Evolutionary conservation across 75 land plant genomes (phyloP).

Genomic region (Cunninghamia lanceolata): DNA sequence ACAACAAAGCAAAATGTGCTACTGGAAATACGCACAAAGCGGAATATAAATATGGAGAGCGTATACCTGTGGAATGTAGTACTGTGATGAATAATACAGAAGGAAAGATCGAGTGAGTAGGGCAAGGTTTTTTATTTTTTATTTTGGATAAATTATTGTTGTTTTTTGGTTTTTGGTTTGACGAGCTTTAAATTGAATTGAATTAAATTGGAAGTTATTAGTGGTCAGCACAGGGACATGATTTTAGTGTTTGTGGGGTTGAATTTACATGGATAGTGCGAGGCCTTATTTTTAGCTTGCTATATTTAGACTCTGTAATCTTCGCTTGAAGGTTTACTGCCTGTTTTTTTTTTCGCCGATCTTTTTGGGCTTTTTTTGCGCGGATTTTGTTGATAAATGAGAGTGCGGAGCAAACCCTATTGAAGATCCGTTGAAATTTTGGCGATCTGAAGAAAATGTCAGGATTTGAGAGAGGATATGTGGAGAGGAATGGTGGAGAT

Average conservation of each 20-base stretch:
- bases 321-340: background rate
- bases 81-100: background rate
- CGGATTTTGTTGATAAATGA: background rate
- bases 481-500: background rate
- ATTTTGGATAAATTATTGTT: too few relatives aligned
- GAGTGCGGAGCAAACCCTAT: background rate
- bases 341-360: background rate
- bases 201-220: background rate
- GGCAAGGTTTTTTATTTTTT: background rate
- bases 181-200: background rate
- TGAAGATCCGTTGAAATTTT: background rate
- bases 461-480: background rate
- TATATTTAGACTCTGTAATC: background rate
- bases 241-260: background rate
- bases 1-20: background rate
- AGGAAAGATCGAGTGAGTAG: background rate
- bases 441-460: background rate
- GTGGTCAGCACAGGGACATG: background rate
- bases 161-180: background rate
- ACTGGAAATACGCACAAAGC: background rate
- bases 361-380: background rate
- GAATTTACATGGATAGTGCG: background rate
- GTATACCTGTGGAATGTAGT: background rate
- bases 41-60: background rate
- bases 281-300: background rate